Conservation (phyloP, 345 rosid genomes). For the Camelina hispida region DNA sequence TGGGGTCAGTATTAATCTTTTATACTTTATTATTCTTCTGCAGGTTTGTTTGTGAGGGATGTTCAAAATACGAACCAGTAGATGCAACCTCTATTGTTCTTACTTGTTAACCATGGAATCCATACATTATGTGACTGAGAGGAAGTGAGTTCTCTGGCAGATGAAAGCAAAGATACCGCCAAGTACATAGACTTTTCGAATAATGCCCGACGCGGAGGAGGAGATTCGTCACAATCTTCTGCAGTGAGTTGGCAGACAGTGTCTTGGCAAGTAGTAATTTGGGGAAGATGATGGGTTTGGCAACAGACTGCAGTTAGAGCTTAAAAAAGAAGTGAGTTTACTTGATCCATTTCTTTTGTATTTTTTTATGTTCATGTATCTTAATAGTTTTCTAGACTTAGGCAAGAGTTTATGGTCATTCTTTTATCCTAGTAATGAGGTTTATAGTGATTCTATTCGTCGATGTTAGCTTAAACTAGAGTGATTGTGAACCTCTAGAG, state of each 20-base stretch:
- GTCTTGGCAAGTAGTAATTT: not conserved
- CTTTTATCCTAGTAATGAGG: not conserved
- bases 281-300: not conserved
- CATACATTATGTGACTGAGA: constrained; percentile 12
- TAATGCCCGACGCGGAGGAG: not conserved
- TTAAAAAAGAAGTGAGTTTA: not conserved
- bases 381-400: not conserved
- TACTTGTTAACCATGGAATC: not conserved
- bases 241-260: not conserved
- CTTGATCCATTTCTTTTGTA: not conserved
- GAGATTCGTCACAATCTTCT: not conserved
- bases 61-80: not conserved
- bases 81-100: too few species aligned
- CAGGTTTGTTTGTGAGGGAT: too few species aligned
- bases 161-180: constrained; percentile 54
- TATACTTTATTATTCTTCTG: not conserved
- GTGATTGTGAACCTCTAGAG: not conserved
- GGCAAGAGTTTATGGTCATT: not conserved
- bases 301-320: not conserved
- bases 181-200: constrained; percentile 50
- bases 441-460: not conserved
- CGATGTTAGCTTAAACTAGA: not conserved
- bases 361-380: not conserved
- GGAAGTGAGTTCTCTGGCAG: constrained; percentile 44
- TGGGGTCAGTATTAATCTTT: too few species aligned